These are phyloP conservation scores for Pleurotus cornucopiae DNA, from an alignment of 768 basidiomycete genomes.

Conservation along the genomic window DNA sequence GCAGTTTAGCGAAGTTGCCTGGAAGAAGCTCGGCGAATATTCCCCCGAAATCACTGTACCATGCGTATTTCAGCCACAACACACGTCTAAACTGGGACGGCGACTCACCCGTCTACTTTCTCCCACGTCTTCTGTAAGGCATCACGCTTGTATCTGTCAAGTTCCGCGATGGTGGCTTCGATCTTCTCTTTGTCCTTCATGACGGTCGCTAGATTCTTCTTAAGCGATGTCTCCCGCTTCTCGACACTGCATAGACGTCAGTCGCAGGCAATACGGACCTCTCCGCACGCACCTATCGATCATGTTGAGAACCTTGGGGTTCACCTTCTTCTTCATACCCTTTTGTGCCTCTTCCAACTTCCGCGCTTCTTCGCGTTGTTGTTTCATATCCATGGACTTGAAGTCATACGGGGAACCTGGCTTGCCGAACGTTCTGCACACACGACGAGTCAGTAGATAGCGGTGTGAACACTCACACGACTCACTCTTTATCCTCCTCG, in stretches of 20 bases:
- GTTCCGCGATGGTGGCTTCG: slow-evolving; percentile 86
- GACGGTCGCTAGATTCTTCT: slow-evolving; percentile 85
- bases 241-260: slow-evolving; percentile 60
- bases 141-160: slow-evolving; percentile 92
- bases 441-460: not conserved
- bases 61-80: not conserved
- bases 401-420: slow-evolving; percentile 82
- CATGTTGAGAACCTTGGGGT: slow-evolving; percentile 93
- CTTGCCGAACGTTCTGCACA: slow-evolving; percentile 76
- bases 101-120: slow-evolving; percentile 82
- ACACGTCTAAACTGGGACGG: not conserved
- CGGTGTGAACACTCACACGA: slow-evolving; percentile 11
- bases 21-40: slow-evolving; percentile 96
- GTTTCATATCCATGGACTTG: slow-evolving; percentile 50
- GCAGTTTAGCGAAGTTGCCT: slow-evolving; percentile 93
- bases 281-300: slow-evolving; percentile 71
- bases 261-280: slow-evolving; percentile 4
- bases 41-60: slow-evolving; percentile 82
- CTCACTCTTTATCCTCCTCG: slow-evolving; percentile 78
- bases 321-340: slow-evolving; percentile 92
- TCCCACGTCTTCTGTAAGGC: slow-evolving; percentile 94
- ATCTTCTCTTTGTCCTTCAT: slow-evolving; percentile 94
- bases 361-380: slow-evolving; percentile 57
- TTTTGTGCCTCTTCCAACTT: slow-evolving; percentile 78
- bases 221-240: slow-evolving; percentile 83